Evolutionary conservation across 2,329 filamentous ascomycete species (phyloP).

Genomic region (Bertia moriformis): DNA sequence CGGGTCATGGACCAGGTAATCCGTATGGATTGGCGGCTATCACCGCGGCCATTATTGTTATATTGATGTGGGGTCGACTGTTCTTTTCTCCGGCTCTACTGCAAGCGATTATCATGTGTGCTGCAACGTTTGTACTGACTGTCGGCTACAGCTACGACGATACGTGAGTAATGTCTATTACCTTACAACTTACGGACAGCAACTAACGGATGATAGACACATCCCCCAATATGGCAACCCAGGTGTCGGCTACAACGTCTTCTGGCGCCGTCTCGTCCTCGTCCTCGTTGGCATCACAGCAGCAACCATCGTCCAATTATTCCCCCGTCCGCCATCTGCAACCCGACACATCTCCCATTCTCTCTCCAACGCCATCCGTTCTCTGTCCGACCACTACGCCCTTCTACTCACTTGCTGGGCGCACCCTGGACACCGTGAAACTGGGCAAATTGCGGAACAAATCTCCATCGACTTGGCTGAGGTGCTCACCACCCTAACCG

Average conservation of each 20-base stretch:
- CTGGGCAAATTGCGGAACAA: slow-evolving; percentile 11
- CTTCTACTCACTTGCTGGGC: slow-evolving; percentile 28
- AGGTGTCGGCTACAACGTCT: slow-evolving; percentile 27
- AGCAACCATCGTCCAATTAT: slow-evolving; percentile 26
- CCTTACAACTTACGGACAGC: no score
- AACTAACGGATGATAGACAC: no score
- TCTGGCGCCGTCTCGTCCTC: slow-evolving; percentile 28
- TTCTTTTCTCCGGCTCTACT: slow-evolving; percentile 14
- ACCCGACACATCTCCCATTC: slow-evolving; percentile 26
- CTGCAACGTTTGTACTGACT: slow-evolving; percentile 23
- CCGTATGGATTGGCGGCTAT: slow-evolving; percentile 31
- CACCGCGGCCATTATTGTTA: slow-evolving; percentile 19
- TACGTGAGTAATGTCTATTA: slow-evolving; percentile 4
- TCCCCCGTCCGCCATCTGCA: slow-evolving; percentile 29
- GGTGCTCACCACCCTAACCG: slow-evolving; percentile 14
- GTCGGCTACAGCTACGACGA: slow-evolving; percentile 31
- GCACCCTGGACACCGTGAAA: slow-evolving; percentile 8
- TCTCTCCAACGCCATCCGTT: slow-evolving; percentile 24
- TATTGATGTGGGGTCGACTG: slow-evolving; percentile 19
- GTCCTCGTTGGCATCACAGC: slow-evolving; percentile 28
- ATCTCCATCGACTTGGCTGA: slow-evolving; percentile 15
- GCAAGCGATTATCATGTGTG: slow-evolving; percentile 15
- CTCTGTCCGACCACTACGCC: slow-evolving; percentile 31
- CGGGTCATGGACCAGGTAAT: slow-evolving; percentile 29
- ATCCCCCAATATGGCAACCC: slow-evolving; percentile 26